Conservation (phyloP, 108 stramenopile species). For the Skeletonema menzelii region DNA sequence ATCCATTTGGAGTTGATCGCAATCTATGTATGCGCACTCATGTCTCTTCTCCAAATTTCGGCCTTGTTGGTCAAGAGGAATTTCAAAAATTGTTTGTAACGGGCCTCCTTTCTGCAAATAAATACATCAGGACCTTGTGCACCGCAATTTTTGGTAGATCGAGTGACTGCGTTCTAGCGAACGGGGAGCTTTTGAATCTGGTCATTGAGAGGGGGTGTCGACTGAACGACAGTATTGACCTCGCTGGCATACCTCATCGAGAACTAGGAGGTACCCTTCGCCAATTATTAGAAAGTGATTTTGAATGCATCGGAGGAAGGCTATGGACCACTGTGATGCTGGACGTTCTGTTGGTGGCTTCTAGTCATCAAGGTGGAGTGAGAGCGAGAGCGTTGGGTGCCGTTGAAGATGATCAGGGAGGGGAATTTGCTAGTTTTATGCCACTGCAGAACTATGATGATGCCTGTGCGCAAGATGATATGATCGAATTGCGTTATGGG, state of each 20-base stretch:
- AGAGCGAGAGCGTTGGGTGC: not conserved
- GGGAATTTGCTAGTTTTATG: not conserved
- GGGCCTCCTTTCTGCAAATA: conserved; percentile 58
- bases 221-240: conserved; percentile 12
- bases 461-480: not conserved
- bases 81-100: conserved; percentile 43
- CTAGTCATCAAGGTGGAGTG: conserved; percentile 13
- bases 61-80: conserved; percentile 8
- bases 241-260: conserved; percentile 17
- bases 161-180: conserved; percentile 9
- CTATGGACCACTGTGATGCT: conserved; percentile 70
- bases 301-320: conserved; percentile 67
- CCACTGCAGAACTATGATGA: not conserved
- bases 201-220: not conserved
- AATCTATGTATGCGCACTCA: not conserved
- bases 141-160: conserved; percentile 25
- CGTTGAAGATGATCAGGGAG: not conserved
- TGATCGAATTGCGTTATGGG: not conserved
- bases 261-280: conserved; percentile 45
- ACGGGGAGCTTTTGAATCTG: not conserved
- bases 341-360: conserved; percentile 55
- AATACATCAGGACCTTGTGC: conserved; percentile 21
- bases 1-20: conserved; percentile 19
- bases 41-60: not conserved
- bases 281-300: conserved; percentile 64